Conservation (phyloP, 139 green algal genomes). For the Micractinium conductrix region DNA sequence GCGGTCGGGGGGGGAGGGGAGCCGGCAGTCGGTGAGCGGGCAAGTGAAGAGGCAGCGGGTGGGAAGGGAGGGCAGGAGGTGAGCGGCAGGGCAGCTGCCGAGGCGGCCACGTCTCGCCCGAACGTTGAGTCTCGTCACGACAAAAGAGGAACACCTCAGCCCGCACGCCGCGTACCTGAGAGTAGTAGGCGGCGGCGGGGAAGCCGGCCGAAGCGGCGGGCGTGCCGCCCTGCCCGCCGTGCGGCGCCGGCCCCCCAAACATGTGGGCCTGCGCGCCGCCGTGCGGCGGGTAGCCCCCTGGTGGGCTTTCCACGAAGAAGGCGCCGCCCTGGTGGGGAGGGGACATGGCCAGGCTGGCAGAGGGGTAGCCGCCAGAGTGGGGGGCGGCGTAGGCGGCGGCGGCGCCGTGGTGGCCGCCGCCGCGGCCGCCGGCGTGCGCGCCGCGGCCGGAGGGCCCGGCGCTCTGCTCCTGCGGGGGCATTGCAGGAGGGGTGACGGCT, state of each 20-base stretch:
- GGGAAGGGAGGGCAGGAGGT: too few relatives aligned
- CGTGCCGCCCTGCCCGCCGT: background rate
- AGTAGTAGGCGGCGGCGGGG: background rate
- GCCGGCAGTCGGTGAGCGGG: too few relatives aligned
- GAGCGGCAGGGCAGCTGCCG: too few relatives aligned
- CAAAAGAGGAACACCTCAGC: too few relatives aligned
- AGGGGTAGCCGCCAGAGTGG: background rate
- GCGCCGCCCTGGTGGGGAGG: background rate
- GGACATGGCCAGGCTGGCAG: background rate
- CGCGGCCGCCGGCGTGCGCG: background rate
- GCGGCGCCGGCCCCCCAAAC: background rate
- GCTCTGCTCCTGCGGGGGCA: background rate
- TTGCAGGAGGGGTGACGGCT: background rate
- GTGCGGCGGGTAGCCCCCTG: background rate
- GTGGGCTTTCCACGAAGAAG: background rate
- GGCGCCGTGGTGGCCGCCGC: background rate
- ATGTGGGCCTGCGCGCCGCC: background rate
- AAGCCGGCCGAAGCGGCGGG: background rate
- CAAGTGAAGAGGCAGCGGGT: too few relatives aligned
- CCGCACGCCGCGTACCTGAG: background rate
- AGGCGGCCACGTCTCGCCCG: too few relatives aligned
- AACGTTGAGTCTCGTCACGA: too few relatives aligned
- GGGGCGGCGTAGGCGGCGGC: too few relatives aligned
- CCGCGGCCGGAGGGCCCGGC: background rate
- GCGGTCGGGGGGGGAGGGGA: background rate